Evolutionary conservation across 148 eudicot genomes (phyloP).

Genomic region (Fagopyrum homotropicum): DNA sequence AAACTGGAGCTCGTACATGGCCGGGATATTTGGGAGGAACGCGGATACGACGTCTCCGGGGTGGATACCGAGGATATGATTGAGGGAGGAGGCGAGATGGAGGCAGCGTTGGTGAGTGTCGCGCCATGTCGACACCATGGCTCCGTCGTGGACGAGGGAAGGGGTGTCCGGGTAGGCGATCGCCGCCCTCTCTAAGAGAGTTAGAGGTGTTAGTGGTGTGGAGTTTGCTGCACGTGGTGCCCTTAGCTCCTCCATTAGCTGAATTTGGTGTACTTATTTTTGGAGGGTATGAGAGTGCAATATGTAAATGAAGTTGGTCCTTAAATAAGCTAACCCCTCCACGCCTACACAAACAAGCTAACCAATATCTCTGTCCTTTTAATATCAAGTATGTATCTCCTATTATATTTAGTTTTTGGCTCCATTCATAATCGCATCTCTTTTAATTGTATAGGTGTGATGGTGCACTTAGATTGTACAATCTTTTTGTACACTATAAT

Average conservation of each 20-base stretch:
- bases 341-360: too few species aligned
- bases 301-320: too few species aligned
- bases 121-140: slow-evolving; percentile 26
- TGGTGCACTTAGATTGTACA: too few species aligned
- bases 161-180: slow-evolving; percentile 23
- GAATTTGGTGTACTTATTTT: too few species aligned
- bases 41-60: slow-evolving; percentile 22
- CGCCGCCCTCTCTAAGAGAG: slow-evolving; percentile 34
- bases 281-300: too few species aligned
- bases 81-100: slow-evolving; percentile 23
- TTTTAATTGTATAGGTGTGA: too few species aligned
- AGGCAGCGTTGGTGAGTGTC: slow-evolving; percentile 29
- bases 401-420: too few species aligned
- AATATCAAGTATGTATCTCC: too few species aligned
- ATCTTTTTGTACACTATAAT: too few species aligned
- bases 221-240: slow-evolving; percentile 23
- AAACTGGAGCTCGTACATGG: slow-evolving; percentile 31
- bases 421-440: too few species aligned
- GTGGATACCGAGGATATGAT: slow-evolving; percentile 9
- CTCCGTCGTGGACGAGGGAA: slow-evolving; percentile 22
- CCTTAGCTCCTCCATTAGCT: not conserved
- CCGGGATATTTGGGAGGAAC: slow-evolving; percentile 29
- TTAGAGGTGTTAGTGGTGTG: slow-evolving; percentile 29
- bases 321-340: too few species aligned
- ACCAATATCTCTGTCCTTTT: too few species aligned